Evolutionary conservation across 495 filamentous ascomycete species (phyloP), one percentile per base, ranked within the genome.

Genomic region (Podospora conica): DNA sequence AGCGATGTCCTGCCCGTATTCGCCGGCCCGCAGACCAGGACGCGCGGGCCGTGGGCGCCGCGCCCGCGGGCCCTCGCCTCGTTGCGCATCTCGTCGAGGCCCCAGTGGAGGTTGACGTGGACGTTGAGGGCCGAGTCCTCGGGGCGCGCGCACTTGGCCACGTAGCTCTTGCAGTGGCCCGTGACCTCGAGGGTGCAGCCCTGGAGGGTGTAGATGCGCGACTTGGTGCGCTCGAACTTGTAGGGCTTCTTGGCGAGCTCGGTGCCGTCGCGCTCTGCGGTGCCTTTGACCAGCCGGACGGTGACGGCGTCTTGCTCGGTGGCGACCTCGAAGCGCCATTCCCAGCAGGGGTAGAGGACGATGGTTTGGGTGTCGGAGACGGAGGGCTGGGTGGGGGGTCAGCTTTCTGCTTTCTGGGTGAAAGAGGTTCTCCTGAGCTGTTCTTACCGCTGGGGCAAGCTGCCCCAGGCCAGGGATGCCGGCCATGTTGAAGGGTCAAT

Each of bases 241-340:
- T 98, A 98, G 1, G 83, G 87, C 65, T 88, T 90, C 12, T 85
- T 83, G 12, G 92, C 92, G 63, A 99, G 90, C 78, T 98, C 93
- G 58, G 93, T 95, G 74, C 96, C 96, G 79, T 98, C 97, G 71
- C 96, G 86, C 81, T 99, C 95, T 53, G 96, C 96, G 12, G 87
- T 92, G 68, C 95, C 95, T 48, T 83, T 84, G 53, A 90, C 76
- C 22, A 99, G 83, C 27, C 74, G 75, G 21, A 78, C 77, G 21
- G 75, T 81, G 58, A 93, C 60, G 27, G 58, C 61, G 24, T 67
- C 58, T 18, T 18, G 56, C n/a, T 65, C 73, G 87, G 88, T 48
- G 25, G 89, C 85, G 28, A 96, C 90, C 72, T 96, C 90, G 81
- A 98, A 98, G 65, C 95, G 86, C 88, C 91, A 98, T 84, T 98